Percentiles rank a stretch among this genome's conserved stretches.
Evolutionary conservation across 179 eudicot species (phyloP).

Genomic region (Amaranthus tricolor): DNA sequence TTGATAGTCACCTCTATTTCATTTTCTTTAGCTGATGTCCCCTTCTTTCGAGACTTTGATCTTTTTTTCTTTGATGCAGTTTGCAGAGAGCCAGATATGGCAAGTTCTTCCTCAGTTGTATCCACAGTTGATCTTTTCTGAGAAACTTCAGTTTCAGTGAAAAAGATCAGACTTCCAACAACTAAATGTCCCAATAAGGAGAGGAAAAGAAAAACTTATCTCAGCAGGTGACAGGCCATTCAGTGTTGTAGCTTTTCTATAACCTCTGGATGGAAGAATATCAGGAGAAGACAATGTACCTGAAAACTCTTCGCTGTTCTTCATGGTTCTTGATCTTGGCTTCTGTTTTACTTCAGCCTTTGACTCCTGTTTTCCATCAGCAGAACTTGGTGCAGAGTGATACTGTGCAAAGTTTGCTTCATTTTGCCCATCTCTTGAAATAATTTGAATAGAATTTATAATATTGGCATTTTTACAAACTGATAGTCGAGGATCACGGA

Average conservation of each 20-base stretch:
- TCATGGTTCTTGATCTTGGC: conserved; percentile 47
- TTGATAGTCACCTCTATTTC: conserved; percentile 24
- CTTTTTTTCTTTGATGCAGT: conserved; percentile 33
- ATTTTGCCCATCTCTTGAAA: conserved; percentile 31
- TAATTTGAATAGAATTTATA: conserved; percentile 30
- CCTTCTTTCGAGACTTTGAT: conserved; percentile 32
- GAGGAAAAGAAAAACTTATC: conserved; percentile 40
- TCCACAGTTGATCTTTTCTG: conserved; percentile 45
- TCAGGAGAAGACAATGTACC: conserved; percentile 34
- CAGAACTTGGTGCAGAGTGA: conserved; percentile 22
- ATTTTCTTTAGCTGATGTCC: conserved; percentile 31
- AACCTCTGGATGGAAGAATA: conserved; percentile 26
- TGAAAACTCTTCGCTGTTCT: conserved; percentile 38
- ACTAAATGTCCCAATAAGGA: background rate
- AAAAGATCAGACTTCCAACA: conserved; percentile 21
- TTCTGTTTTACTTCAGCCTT: conserved; percentile 41
- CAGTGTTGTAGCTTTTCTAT: conserved; percentile 23
- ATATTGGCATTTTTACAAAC: conserved; percentile 28
- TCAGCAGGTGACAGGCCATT: conserved; percentile 32
- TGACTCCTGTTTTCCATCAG: conserved; percentile 26
- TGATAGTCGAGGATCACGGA: conserved; percentile 24
- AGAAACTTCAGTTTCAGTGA: conserved; percentile 34
- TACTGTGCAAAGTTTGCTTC: conserved; percentile 24
- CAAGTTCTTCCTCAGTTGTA: conserved; percentile 30
- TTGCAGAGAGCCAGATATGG: conserved; percentile 29